phyloP scores from a whole-genome alignment of 1,139 yeast genomes.

The Meyerozyma athensensis region DNA sequence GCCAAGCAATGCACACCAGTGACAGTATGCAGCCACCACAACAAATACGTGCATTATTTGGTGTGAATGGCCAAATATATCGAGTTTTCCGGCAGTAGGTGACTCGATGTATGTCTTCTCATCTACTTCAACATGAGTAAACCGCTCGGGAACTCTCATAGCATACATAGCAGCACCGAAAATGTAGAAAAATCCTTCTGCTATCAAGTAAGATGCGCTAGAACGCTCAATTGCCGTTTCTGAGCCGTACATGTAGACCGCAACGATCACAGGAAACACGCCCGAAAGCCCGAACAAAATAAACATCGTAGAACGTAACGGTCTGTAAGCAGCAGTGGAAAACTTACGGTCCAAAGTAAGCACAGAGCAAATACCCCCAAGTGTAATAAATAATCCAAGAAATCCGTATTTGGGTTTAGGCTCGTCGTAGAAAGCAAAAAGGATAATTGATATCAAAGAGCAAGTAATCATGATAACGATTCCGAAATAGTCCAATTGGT shows the following conservation, averaged over 20 bases:
- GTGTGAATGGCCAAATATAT: slow-evolving; percentile 78
- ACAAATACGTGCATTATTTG: slow-evolving; percentile 84
- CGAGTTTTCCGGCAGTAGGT: slow-evolving; percentile 42
- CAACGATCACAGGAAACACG: slow-evolving; percentile 59
- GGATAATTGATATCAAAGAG: slow-evolving; percentile 67
- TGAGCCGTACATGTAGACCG: slow-evolving; percentile 32
- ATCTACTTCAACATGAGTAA: slow-evolving; percentile 49
- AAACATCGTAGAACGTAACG: slow-evolving; percentile 74
- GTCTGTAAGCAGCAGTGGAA: slow-evolving; percentile 65
- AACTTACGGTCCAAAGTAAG: slow-evolving; percentile 66
- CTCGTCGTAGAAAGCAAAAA: slow-evolving; percentile 60
- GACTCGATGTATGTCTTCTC: slow-evolving; percentile 9
- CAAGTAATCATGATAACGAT: slow-evolving; percentile 72
- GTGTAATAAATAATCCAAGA: slow-evolving; percentile 41
- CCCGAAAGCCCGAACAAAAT: slow-evolving; percentile 80
- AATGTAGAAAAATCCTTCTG: slow-evolving; percentile 73
- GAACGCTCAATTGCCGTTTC: slow-evolving; percentile 46
- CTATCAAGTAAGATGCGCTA: slow-evolving; percentile 55
- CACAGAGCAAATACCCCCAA: slow-evolving; percentile 61
- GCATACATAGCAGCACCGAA: slow-evolving; percentile 80
- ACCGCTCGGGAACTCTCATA: slow-evolving; percentile 69
- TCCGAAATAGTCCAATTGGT: slow-evolving; percentile 83
- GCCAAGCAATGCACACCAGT: slow-evolving; percentile 59
- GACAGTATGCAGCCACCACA: slow-evolving; percentile 75
- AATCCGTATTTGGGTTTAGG: slow-evolving; percentile 39